A percentile compares a stretch with the other conserved stretches of the same genome.
These are phyloP conservation scores for Dictyostelium intermedium DNA, from an alignment of 78 protist genomes.

Conservation along the genomic window DNA sequence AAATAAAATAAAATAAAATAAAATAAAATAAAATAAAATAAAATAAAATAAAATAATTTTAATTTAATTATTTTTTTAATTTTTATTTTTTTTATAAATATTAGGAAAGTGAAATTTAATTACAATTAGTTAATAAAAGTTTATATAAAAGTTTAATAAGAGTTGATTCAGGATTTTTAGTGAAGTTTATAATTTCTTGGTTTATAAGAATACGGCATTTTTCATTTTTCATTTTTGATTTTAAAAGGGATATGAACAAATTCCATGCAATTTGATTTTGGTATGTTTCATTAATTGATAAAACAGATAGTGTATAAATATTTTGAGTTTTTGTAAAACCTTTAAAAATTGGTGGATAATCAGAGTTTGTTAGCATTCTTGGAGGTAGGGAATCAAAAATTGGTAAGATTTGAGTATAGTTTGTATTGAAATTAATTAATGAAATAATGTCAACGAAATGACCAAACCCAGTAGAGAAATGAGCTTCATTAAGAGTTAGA, in stretches of 20 bases:
- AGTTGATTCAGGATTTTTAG: background rate
- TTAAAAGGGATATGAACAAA: background rate
- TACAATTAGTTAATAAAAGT: background rate
- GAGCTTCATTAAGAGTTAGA: background rate
- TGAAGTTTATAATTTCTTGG: background rate
- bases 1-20: too few species aligned
- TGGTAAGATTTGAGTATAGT: background rate
- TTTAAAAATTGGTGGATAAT: slow-evolving; percentile 36
- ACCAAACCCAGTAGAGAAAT: slow-evolving; percentile 32
- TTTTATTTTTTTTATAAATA: too few species aligned
- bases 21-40: too few species aligned
- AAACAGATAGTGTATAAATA: background rate
- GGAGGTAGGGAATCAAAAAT: background rate
- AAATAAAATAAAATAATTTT: too few species aligned
- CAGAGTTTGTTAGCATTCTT: slow-evolving; percentile 8
- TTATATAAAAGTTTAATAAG: background rate
- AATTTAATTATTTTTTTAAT: too few species aligned
- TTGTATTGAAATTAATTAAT: slow-evolving; percentile 34
- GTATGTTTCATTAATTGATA: background rate
- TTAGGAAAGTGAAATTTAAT: too few species aligned
- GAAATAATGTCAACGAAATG: slow-evolving; percentile 27
- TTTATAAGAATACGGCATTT: slow-evolving; percentile 2
- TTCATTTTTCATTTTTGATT: background rate
- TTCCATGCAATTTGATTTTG: slow-evolving; percentile 3
- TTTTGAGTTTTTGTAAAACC: slow-evolving; percentile 11